Conservation (phyloP, 495 filamentous ascomycete genomes). For the Geoglossum glabrum region DNA sequence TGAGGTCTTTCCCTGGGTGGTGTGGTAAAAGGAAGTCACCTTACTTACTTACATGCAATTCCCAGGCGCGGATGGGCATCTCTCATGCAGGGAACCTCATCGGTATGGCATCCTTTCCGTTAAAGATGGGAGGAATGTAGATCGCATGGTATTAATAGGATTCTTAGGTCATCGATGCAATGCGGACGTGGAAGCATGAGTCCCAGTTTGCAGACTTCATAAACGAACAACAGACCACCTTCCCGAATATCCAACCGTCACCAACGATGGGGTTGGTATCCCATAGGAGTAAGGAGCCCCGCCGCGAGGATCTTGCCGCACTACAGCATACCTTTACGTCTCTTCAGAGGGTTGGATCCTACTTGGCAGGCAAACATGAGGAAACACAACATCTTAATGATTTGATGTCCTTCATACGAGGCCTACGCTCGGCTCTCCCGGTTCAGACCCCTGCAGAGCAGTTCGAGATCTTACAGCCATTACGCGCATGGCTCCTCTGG, state of each 20-base stretch:
- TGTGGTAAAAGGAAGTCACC: neutral
- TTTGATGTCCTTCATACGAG: slow-evolving; percentile 61
- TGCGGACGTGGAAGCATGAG: slow-evolving; percentile 82
- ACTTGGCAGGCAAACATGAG: slow-evolving; percentile 50
- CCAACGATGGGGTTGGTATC: slow-evolving; percentile 29
- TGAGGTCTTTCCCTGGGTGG: slow-evolving; percentile 27
- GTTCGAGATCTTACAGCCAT: slow-evolving; percentile 67
- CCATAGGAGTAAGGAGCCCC: slow-evolving; percentile 21
- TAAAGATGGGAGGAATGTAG: neutral
- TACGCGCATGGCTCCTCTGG: slow-evolving; percentile 91
- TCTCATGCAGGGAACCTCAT: slow-evolving; percentile 77
- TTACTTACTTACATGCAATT: slow-evolving; percentile 16
- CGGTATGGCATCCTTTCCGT: slow-evolving; percentile 29
- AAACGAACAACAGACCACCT: slow-evolving; percentile 50
- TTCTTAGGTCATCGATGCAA: slow-evolving; percentile 58
- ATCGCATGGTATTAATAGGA: neutral
- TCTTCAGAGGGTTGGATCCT: slow-evolving; percentile 49
- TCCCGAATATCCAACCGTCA: slow-evolving; percentile 39
- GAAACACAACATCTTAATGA: slow-evolving; percentile 57
- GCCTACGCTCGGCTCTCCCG: slow-evolving; percentile 52
- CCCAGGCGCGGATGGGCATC: slow-evolving; percentile 76
- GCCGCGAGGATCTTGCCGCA: slow-evolving; percentile 48
- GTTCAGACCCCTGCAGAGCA: slow-evolving; percentile 56
- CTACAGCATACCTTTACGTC: slow-evolving; percentile 43
- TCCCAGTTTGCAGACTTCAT: slow-evolving; percentile 74